Evolutionary conservation across 2,329 filamentous ascomycete genomes (phyloP), one percentile per base, ranked within the genome.

Genomic region (Colletotrichum liriopes): DNA sequence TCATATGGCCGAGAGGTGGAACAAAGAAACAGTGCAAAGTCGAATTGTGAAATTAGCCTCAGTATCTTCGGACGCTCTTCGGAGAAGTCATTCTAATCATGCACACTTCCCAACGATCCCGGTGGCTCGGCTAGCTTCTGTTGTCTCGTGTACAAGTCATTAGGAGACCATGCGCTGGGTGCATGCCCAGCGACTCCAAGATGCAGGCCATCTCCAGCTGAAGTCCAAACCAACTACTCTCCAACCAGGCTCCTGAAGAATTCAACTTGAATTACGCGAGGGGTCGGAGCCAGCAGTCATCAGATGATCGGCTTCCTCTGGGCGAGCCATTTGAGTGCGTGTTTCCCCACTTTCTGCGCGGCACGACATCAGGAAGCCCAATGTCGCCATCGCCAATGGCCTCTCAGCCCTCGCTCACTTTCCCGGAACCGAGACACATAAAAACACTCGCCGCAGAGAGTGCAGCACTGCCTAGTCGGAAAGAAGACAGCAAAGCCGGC

Each of bases 1-100:
- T 60, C 71, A 75, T 45, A 41, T 76, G 55, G 74, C 51, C 12
- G 54, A 55, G 32, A 32, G 52, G 9, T 71, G 63, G 65, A 69
- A 56, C 49, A 55, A 26, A 20, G 58, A 69, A 29, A 73, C 7
- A 37, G 26, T 1, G 12, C 35, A 41, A 71, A 65, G 26, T 47
- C 59, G 9, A 67, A 62, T 18, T 55, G n/a, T 7, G 5, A 39
- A 2, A 11, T 1, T 7, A 9, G 1, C 5, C 7, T 12, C 11
- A 11, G 5, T 47, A 2, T 39, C 20, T 39, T 12, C 0, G 32
- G 4, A 20, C 8, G 32, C 16, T 52, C 5, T 6, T 20, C 35
- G 26, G 7, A 2, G 3, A 5, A 37, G 35, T 9, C 4, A 18
- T 5, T 32, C 12, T 32, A 12, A 1, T 16, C 4, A 59, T 32